Conservation (phyloP, 371 early-diverging fungal genomes). For the Zychaea mexicana region DNA sequence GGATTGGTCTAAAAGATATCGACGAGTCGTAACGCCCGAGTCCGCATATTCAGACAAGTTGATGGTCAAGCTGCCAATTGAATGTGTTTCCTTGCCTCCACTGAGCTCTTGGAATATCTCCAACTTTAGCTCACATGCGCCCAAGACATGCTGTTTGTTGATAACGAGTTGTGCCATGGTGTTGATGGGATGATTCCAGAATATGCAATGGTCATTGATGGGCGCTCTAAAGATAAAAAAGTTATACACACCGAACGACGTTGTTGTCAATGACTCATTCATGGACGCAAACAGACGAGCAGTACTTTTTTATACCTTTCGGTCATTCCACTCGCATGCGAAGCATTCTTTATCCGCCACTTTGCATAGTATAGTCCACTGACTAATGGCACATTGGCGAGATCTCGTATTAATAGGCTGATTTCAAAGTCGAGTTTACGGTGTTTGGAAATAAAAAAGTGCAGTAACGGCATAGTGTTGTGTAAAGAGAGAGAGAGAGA, state of each 20-base stretch:
- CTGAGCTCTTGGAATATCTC: constrained; percentile 61
- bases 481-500: not conserved
- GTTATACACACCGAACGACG: no score
- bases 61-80: constrained; percentile 47
- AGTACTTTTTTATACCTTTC: constrained; percentile 34
- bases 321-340: constrained; percentile 46
- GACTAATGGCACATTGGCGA: constrained; percentile 67
- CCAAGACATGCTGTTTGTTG: constrained; percentile 59
- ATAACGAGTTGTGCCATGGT: constrained; percentile 49
- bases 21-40: constrained; percentile 32
- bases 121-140: constrained; percentile 58
- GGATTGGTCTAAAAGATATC: constrained; percentile 46
- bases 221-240: constrained; percentile 55
- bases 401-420: constrained; percentile 54
- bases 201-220: constrained; percentile 58
- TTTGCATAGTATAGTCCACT: constrained; percentile 67
- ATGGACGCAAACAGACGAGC: not conserved
- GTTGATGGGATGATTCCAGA: constrained; percentile 52
- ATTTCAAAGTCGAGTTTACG: constrained; percentile 61
- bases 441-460: constrained; percentile 56
- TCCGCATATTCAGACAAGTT: constrained; percentile 54
- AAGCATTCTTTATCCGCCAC: constrained; percentile 60
- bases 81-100: constrained; percentile 58
- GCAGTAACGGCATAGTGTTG: constrained; percentile 33
- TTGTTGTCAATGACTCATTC: no score